These are phyloP conservation scores for Grigorovia yakushimaensis DNA, from an alignment of 805 yeast genomes.

Conservation along the genomic window DNA sequence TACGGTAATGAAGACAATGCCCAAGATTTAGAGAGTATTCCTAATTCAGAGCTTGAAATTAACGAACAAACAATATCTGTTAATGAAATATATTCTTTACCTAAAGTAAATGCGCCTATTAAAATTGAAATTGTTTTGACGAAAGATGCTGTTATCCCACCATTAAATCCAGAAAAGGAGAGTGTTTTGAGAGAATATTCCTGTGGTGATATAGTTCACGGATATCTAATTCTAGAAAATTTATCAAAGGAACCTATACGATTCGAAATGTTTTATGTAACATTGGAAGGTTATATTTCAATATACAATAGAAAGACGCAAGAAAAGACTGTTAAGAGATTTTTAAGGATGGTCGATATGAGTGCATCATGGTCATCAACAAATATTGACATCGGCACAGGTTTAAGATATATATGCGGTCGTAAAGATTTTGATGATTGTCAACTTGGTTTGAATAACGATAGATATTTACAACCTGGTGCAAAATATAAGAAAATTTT, in stretches of 20 bases:
- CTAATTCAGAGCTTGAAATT: conserved; percentile 1
- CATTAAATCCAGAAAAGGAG: conserved; percentile 20
- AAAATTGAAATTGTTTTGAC: conserved; percentile 18
- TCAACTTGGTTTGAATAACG: conserved; percentile 34
- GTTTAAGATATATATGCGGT: conserved; percentile 20
- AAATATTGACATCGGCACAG: conserved; percentile 38
- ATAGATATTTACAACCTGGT: conserved; percentile 37
- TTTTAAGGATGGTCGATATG: conserved; percentile 41
- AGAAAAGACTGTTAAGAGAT: conserved; percentile 23
- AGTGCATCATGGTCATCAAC: conserved; percentile 42
- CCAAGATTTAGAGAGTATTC: neutral
- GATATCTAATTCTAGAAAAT: conserved; percentile 38
- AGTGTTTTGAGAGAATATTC: conserved; percentile 37
- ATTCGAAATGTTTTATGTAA: conserved; percentile 49
- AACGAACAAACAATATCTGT: conserved; percentile 7
- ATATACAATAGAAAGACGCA: conserved; percentile 9
- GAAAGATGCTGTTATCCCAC: conserved; percentile 13
- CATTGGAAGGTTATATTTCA: conserved; percentile 43
- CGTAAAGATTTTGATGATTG: conserved; percentile 23
- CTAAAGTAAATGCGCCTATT: conserved; percentile 10
- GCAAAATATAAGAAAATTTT: conserved; percentile 44
- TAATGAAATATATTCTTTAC: conserved; percentile 14
- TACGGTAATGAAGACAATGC: conserved; percentile 4
- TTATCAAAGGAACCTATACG: conserved; percentile 32
- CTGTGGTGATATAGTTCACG: conserved; percentile 47